A percentile compares a stretch with the other conserved stretches of the same genome.
Evolutionary conservation across 805 yeast genomes (phyloP).

Genomic region (Priceomyces melissophilus): DNA sequence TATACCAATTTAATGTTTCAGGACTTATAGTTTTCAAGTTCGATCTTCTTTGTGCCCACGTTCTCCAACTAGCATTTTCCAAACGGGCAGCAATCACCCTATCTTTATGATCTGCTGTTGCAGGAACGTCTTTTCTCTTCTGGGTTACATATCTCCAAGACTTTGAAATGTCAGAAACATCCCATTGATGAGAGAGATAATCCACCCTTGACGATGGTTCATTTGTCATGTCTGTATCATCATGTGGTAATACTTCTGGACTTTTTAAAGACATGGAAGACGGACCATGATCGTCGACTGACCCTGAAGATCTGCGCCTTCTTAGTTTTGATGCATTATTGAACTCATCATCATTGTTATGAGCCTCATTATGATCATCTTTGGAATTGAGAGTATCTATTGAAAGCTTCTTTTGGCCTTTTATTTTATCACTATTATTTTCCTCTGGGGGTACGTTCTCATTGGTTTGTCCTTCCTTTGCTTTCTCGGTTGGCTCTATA

Average conservation of each 20-base stretch:
- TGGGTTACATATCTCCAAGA: conserved; percentile 93
- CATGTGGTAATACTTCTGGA: conserved; percentile 58
- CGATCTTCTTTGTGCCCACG: conserved; percentile 83
- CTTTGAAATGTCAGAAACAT: conserved; percentile 85
- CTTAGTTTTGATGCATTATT: background rate
- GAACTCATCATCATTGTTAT: conserved; percentile 3
- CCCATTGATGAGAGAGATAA: conserved; percentile 94
- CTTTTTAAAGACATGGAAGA: conserved; percentile 15
- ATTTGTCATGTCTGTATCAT: conserved; percentile 73
- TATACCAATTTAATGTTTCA: conserved; percentile 90
- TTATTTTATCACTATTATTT: background rate
- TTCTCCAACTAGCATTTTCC: conserved; percentile 79
- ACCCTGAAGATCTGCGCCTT: background rate
- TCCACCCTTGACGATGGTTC: conserved; percentile 92
- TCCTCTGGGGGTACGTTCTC: conserved; percentile 2
- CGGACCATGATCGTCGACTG: conserved; percentile 2
- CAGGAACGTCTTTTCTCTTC: conserved; percentile 58
- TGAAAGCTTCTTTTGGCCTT: background rate
- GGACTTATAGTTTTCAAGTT: conserved; percentile 79
- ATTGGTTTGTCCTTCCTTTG: conserved; percentile 9
- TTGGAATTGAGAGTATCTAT: background rate
- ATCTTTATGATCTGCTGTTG: background rate
- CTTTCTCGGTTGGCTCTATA: conserved; percentile 38
- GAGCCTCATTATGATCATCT: conserved; percentile 1
- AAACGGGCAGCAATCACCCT: conserved; percentile 57